Evolutionary conservation across 495 filamentous ascomycete species (phyloP), one percentile per base, ranked within the genome.

Genomic region (Corynascus novoguineensis): DNA sequence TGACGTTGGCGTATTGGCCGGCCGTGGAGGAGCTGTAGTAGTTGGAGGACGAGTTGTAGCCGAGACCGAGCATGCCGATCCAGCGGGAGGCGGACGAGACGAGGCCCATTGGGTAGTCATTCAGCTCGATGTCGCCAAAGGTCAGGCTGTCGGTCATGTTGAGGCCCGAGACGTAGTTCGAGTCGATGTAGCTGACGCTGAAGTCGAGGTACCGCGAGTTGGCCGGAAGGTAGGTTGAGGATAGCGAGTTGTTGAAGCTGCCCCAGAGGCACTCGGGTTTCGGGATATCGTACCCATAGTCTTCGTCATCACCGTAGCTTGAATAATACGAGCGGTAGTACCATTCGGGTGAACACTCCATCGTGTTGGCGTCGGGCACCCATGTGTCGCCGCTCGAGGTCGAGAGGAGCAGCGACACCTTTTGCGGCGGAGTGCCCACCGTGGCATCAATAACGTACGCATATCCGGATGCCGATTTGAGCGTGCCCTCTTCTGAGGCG

Each of bases 31-130:
- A 37, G 28, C 55, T 11, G 37, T 31, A 28, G 46, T 46, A 46
- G 21, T 15, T 60, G 50, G 50, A 60, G n/a, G 41, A 83, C 4
- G 5, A 75, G 21, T 79, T 67, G 64, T 88, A 87, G 24, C 90
- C 89, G 49, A 96, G 86, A 6, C 90, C 90, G 53, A 95, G 71
- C 21, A 92, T 85, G 35, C 89, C 89, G 59, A 86, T 77, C 67
- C 63, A 65, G 31, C 81, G 84, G 10, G 64, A 74, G 3, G 84
- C 83, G 0, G 68, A 55, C 50, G 79, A 78, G 0, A 84, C 89
- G 53, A 93, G 72, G 1, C 89, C 91, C 70, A 95, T 87, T 61
- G 92, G 83, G 41, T 91, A 79, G 54, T 79, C 71, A 24, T 77
- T 72, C 27, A 95, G 60, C 3, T 69, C 78, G 25, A 77, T 65